Evolutionary conservation across 108 stramenopile species (phyloP).

Genomic region (Poteriospumella lacustris): DNA sequence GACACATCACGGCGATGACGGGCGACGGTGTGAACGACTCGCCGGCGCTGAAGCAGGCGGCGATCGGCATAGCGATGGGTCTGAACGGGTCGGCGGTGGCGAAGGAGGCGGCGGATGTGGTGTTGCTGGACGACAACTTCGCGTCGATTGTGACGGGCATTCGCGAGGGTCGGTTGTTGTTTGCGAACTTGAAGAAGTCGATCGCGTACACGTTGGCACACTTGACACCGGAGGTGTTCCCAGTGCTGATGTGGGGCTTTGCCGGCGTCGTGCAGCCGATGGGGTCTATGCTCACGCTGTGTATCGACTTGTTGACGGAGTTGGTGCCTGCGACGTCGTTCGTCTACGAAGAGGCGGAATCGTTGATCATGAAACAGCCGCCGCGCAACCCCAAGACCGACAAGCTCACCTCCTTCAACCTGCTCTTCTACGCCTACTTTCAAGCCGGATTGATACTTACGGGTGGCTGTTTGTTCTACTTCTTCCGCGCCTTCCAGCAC

Average conservation of each 20-base stretch:
- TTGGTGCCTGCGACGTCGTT: constrained; percentile 61
- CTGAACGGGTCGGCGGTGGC: constrained; percentile 92
- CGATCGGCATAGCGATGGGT: constrained; percentile 99
- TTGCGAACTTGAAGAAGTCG: constrained; percentile 29
- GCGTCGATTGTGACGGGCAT: constrained; percentile 73
- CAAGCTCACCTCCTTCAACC: constrained; percentile 55
- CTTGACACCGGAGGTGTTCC: not conserved
- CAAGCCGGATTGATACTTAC: constrained; percentile 55
- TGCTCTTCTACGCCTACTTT: constrained; percentile 56
- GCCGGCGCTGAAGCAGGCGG: constrained; percentile 93
- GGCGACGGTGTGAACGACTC: constrained; percentile 99
- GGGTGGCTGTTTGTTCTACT: not conserved
- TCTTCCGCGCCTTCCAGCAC: not conserved
- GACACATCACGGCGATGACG: constrained; percentile 85
- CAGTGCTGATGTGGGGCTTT: not conserved
- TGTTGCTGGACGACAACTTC: constrained; percentile 95
- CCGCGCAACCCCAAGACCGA: constrained; percentile 56
- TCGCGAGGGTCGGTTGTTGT: not conserved
- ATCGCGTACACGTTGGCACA: constrained; percentile 8
- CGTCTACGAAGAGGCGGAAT: constrained; percentile 58
- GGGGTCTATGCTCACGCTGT: constrained; percentile 55
- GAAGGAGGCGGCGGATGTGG: constrained; percentile 91
- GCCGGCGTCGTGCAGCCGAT: not conserved
- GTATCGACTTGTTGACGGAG: constrained; percentile 63
- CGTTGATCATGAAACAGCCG: constrained; percentile 61